phyloP scores from a whole-genome alignment of 2,329 filamentous ascomycete genomes.

The Mycosphaerella sp. region DNA sequence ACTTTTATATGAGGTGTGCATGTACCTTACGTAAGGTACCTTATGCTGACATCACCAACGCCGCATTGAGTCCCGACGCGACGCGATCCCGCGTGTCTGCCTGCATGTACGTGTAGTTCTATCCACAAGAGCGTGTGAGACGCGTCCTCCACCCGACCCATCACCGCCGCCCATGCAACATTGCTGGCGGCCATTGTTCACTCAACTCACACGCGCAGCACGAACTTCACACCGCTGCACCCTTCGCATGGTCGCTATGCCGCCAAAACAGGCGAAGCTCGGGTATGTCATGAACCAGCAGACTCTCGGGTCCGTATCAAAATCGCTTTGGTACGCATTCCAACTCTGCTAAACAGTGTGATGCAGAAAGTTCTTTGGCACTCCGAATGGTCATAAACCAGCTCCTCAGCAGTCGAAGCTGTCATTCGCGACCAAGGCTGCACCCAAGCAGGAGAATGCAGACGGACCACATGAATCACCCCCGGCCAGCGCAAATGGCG shows the following conservation, averaged over 20 bases:
- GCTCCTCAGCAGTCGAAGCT: constrained; percentile 70
- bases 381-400: constrained; percentile 54
- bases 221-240: background rate
- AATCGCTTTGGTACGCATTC: background rate
- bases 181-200: constrained; percentile 9
- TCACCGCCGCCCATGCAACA: constrained; percentile 13
- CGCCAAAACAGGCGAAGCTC: constrained; percentile 68
- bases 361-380: constrained; percentile 76
- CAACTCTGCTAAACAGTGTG: background rate
- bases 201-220: constrained; percentile 8
- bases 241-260: constrained; percentile 33
- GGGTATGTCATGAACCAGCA: constrained; percentile 79
- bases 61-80: no score
- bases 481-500: constrained; percentile 24
- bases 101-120: no score
- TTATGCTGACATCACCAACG: no score
- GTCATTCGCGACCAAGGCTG: constrained; percentile 54
- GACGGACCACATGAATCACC: constrained; percentile 11
- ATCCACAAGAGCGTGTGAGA: no score
- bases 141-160: constrained; percentile 2
- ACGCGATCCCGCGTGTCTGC: no score
- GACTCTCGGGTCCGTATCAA: constrained; percentile 61
- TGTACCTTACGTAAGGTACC: no score
- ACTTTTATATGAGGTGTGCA: no score
- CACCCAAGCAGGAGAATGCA: constrained; percentile 20